Base-by-base conservation (phyloP, 2,329 filamentous ascomycete species). In the Alternaria viburni region DNA sequence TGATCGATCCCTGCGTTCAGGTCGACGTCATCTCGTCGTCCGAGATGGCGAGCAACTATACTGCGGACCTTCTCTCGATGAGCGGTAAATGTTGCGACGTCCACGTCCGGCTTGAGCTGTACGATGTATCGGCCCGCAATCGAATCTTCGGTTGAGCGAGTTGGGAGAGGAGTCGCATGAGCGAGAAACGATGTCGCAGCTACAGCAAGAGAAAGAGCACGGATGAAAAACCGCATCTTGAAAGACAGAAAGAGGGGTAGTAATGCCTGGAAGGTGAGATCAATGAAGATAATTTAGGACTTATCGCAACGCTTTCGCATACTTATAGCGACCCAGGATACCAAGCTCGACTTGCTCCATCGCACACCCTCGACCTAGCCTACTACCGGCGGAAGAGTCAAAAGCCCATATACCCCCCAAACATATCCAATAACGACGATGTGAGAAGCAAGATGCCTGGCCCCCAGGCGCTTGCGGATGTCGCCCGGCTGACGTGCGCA, bases 91-190 rank as follows among this genome's bases (percentile, higher is more conserved):
- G 69, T 68, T 3, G 72, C 65, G 51, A 72, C 49, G 51, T 76
- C 69, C 7, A 68, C 66, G n/a, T 73, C 73, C 8, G 79, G 74
- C 71, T 79, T 81, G 50, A 84, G 56, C 68, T 79, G 80, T 63
- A 83, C 74, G 61, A 83, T 81, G 72, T 81, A 84, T 73, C 82
- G 81, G 64, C 76, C 77, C 15, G 77, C 74, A 47, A 82, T 70
- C 15, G 67, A 36, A 17, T 65, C 57, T 19, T 62, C 54, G 2
- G 57, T 19, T 2, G 59, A 28, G n/a, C 60, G 59, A 23, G 57
- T 17, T 15, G 61, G 11, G 12, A 74, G 41, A 13, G 74, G 73
- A 45, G 69, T 70, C 45, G 70, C 74, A 15, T 66, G 62, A n/a
- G 62, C 62, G 2, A 76, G 41, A 28, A 74, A 71, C 1, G 70